Percentiles rank a stretch among this genome's conserved stretches.
Conservation (phyloP, 257 asterid species). For the Nyctanthes arbortristis region DNA sequence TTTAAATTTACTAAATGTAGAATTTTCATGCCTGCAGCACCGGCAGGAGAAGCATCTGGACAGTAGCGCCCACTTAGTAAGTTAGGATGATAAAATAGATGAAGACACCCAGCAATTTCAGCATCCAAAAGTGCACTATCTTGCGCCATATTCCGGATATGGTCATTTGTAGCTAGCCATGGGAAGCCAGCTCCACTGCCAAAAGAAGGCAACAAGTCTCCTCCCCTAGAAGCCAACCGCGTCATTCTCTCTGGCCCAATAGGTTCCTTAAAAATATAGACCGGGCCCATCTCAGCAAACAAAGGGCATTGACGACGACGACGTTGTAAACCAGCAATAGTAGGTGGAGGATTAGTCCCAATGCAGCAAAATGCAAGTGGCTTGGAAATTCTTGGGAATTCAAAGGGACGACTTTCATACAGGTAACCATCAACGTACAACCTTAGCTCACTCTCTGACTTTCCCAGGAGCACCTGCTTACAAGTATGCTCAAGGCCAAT, state of each 20-base stretch:
- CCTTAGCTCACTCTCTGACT: conserved; percentile 94
- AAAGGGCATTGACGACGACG: conserved; percentile 99
- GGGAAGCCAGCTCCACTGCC: conserved; percentile 89
- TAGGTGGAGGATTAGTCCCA: conserved; percentile 99
- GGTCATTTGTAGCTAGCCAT: conserved; percentile 79
- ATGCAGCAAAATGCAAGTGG: conserved; percentile 99
- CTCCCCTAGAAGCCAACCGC: conserved; percentile 85
- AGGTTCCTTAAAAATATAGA: conserved; percentile 85
- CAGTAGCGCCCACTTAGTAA: conserved; percentile 92
- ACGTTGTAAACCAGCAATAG: conserved; percentile 98
- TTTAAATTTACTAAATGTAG: conserved; percentile 13
- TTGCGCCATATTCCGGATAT: conserved; percentile 58
- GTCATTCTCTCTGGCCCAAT: conserved; percentile 92
- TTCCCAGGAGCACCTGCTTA: conserved; percentile 93
- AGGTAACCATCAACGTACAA: conserved; percentile 84
- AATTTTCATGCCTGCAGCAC: conserved; percentile 72
- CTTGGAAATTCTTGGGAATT: conserved; percentile 92
- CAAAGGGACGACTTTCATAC: conserved; percentile 93
- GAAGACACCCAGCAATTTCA: conserved; percentile 83
- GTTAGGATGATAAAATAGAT: conserved; percentile 91
- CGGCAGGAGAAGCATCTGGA: conserved; percentile 98
- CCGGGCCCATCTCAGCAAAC: conserved; percentile 99
- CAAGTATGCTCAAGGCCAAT: conserved; percentile 89
- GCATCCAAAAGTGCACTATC: conserved; percentile 79
- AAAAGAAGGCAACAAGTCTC: conserved; percentile 91